Evolutionary conservation across 768 basidiomycete species (phyloP), one percentile per base, ranked within the genome.

Genomic region (Boletus insuetus): DNA sequence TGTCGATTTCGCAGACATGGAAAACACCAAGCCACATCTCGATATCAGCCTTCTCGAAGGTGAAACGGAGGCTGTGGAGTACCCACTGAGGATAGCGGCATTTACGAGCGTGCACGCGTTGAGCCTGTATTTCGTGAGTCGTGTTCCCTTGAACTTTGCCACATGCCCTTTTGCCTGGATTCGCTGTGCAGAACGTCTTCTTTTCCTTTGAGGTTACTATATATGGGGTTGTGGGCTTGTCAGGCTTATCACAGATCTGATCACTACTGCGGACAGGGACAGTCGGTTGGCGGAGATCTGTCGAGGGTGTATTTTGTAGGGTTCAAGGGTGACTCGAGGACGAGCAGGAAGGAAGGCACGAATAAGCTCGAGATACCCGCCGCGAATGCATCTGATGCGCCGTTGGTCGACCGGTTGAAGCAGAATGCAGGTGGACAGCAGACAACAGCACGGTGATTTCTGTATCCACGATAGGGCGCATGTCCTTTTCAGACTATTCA

Each of bases 91-190:
- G 24, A 80, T 85, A 1, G 84, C 91, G 17, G 84, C 89, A 8
- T 91, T 94, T 64, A 73, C 88, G 8, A 93, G 82, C 64, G 77
- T 92, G 48, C 85, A 82, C 59, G 80, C 86, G 0, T 68, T 92
- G 31, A 89, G 88, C 3, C 71, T 94, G 6, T 89, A 89, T 73
- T 91, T 94, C 65, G 91, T 93, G 66, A 64, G 91, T 80, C 40
- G 44, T 46, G 38, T 24, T 56, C 51, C 55, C 59, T 46, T 45
- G 40, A 26, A 48, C 53, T 55, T 46, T 61, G 41, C 16, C 13
- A 43, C 60, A 42, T 61, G 57, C 64, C 64, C 60, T 54, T 54
- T 46, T 55, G 43, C 56, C 54, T 51, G 55, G 49, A 19, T 54
- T 42, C 48, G 40, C 16, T 29, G n/a, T n/a, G n/a, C n/a, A n/a